Evolutionary conservation across 106 monocot genomes (phyloP).

Genomic region (Gastrodia elata): DNA sequence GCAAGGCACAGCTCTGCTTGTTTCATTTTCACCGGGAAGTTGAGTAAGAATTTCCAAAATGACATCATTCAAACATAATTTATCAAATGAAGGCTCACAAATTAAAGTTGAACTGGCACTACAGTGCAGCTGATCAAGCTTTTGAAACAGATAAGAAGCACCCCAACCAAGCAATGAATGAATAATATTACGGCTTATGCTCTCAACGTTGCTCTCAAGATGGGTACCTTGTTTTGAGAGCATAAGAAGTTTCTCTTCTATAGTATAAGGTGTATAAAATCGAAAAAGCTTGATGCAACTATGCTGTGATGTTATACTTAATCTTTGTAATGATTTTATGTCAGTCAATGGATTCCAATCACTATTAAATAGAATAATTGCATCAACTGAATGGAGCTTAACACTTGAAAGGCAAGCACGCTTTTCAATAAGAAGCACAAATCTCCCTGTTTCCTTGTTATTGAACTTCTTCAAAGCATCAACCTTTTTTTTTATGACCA

Average conservation of each 20-base stretch:
- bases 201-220: constrained; percentile 49
- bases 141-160: constrained; percentile 44
- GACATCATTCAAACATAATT: constrained; percentile 34
- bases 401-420: constrained; percentile 76
- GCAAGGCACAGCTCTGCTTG: neutral
- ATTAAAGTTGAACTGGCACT: constrained; percentile 9
- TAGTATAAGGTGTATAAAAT: constrained; percentile 61
- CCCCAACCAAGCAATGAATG: constrained; percentile 84
- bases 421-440: constrained; percentile 81
- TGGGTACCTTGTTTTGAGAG: constrained; percentile 51
- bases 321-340: constrained; percentile 56
- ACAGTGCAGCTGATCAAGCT: constrained; percentile 56
- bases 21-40: constrained; percentile 13
- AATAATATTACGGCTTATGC: constrained; percentile 33
- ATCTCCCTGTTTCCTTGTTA: constrained; percentile 61
- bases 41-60: constrained; percentile 28
- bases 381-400: constrained; percentile 79
- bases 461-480: constrained; percentile 66
- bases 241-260: constrained; percentile 78
- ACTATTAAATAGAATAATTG: constrained; percentile 71
- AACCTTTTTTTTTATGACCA: constrained; percentile 47
- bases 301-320: constrained; percentile 48
- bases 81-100: constrained; percentile 19
- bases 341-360: constrained; percentile 96
- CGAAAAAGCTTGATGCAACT: constrained; percentile 53